Percentiles rank a stretch among this genome's conserved stretches.
These are phyloP conservation scores for Neurospora crassa DNA, from an alignment of 2,329 filamentous ascomycete genomes.

Conservation along the genomic window DNA sequence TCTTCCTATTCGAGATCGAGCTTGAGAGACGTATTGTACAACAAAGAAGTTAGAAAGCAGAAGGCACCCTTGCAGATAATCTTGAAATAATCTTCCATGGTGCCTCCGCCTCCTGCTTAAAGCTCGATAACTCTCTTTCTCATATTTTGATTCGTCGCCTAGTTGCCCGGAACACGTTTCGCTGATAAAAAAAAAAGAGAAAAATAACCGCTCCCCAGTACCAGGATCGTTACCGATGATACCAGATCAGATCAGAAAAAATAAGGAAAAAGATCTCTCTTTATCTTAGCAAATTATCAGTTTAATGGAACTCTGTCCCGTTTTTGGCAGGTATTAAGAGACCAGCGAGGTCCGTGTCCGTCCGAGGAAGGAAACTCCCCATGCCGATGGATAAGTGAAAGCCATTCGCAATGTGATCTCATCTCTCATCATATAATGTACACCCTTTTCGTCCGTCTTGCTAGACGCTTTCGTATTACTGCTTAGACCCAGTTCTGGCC, in stretches of 20 bases:
- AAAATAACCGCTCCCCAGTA: background rate
- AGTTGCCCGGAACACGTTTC: background rate
- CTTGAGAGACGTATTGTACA: slow-evolving; percentile 17
- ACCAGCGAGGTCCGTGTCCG: background rate
- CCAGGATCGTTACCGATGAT: background rate
- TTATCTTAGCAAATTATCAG: background rate
- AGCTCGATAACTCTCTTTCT: background rate
- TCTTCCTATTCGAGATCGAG: slow-evolving; percentile 7
- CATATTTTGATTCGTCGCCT: background rate
- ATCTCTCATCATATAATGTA: background rate
- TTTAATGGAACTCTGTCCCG: background rate
- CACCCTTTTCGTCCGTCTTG: background rate
- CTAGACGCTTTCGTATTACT: background rate
- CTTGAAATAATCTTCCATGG: background rate
- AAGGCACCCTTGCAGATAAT: slow-evolving; percentile 3
- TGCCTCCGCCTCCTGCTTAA: background rate
- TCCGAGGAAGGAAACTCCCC: background rate
- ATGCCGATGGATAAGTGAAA: background rate
- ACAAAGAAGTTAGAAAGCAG: slow-evolving; percentile 13
- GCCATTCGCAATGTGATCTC: background rate
- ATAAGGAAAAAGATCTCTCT: background rate
- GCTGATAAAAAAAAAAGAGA: background rate
- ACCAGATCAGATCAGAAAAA: background rate
- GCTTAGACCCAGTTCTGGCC: slow-evolving; percentile 14
- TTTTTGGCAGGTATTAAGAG: background rate